Base-by-base conservation (phyloP, 371 early-diverging fungal genomes). In the Haplosporangium sp. region DNA sequence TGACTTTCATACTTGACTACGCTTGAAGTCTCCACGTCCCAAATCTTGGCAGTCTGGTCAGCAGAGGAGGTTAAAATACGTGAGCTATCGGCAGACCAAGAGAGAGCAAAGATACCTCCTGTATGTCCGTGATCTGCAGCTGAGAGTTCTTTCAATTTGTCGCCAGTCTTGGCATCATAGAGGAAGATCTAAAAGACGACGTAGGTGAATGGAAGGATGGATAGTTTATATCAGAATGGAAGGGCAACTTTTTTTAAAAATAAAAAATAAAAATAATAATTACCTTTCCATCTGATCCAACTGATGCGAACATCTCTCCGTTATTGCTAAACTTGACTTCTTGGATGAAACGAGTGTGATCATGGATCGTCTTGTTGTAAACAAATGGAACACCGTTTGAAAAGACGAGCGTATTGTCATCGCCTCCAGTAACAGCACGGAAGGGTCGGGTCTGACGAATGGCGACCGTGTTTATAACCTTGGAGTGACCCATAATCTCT, bases 341-440 rank as follows among this genome's bases (percentile, higher is more conserved):
- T 56, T 96, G 91, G 5, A 99, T 96, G 83, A 97, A 97, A 8
- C 96, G 91, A 1, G 93, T 85, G 84, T 98, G 98, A 72, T 92
- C 94, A 42, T 83, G 84, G 65, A 96, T 90, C 35, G 90, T 82
- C 74, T 87, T 90, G 71, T 87, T 84, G 79, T 89, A 94, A 72
- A 92, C 94, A 87, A 92, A 99, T 4, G 99, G 99, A 17, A 95
- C 93, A 8, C 98, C 98, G 67, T 92, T 88, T 77, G 92, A 97
- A 74, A 97, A 97, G 50, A 93, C 92, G 11, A 97, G 93, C 0
- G 93, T 92, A 83, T 89, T 88, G 85, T 99, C 99, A 77, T 99
- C 98, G 4, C 95, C 94, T 53, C 90, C 92, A 39, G 98, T 99
- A 42, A 94, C 97, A 11, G 97, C 97, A 53, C 95, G 92, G 86